Conservation (phyloP, 2,329 filamentous ascomycete species). For the Diaporthe citriasiana region DNA sequence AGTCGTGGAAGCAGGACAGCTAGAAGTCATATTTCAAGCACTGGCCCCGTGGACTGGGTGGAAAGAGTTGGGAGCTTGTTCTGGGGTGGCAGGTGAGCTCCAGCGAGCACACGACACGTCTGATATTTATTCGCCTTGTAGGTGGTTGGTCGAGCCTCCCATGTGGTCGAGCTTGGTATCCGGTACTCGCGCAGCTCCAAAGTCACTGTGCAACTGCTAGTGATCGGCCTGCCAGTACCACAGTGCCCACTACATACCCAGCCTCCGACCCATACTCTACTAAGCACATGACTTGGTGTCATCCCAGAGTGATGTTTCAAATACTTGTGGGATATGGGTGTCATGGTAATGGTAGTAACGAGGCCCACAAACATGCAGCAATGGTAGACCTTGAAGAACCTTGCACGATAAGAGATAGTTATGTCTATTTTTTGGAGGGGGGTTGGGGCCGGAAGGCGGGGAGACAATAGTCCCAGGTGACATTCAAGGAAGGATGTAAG, state of each 20-base stretch:
- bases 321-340: background rate
- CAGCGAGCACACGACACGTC: background rate
- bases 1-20: background rate
- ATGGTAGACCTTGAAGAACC: no score
- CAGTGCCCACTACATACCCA: background rate
- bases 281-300: background rate
- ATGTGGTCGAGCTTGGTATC: background rate
- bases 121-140: background rate
- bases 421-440: no score
- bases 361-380: background rate
- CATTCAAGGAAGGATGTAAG: no score
- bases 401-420: no score
- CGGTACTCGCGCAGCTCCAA: background rate
- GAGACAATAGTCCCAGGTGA: no score
- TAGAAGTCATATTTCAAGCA: no score
- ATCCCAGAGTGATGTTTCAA: background rate
- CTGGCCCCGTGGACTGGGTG: background rate
- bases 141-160: background rate
- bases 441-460: no score
- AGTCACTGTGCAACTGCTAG: background rate
- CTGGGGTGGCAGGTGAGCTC: background rate
- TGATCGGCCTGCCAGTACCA: background rate
- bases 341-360: background rate
- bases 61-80: background rate
- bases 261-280: background rate